Percentiles rank a stretch among this genome's conserved stretches.
Conservation (phyloP, 345 rosid genomes). For the Pistacia atlantica region DNA sequence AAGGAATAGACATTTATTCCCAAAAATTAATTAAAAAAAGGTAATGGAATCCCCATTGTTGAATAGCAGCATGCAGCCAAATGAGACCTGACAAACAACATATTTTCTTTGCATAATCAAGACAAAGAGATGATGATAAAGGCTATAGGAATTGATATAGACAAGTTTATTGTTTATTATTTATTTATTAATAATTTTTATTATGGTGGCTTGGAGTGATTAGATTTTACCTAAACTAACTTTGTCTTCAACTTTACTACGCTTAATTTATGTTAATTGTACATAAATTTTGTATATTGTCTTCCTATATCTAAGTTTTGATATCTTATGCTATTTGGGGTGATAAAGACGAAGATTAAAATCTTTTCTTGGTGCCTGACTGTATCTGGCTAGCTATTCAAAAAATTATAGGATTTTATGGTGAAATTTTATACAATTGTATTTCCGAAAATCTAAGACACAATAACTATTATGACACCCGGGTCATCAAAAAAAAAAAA, state of each 20-base stretch:
- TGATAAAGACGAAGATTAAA: not conserved
- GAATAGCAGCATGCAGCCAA: conserved; percentile 29
- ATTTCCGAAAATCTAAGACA: not conserved
- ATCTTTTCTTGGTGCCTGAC: not conserved
- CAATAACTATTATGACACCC: too few species aligned
- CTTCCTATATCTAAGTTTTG: not conserved
- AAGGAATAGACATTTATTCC: conserved; percentile 43
- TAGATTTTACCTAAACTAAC: conserved; percentile 23
- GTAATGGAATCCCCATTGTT: conserved; percentile 30
- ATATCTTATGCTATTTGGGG: not conserved
- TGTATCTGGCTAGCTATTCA: not conserved
- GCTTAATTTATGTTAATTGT: not conserved
- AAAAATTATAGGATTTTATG: too few species aligned
- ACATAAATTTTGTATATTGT: not conserved
- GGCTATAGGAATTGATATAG: conserved; percentile 22
- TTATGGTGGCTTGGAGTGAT: conserved; percentile 11
- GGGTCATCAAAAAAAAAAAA: too few species aligned
- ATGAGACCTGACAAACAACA: conserved; percentile 32
- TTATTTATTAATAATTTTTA: not conserved
- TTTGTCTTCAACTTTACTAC: conserved; percentile 7
- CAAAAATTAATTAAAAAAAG: conserved; percentile 10
- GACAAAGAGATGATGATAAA: conserved; percentile 41
- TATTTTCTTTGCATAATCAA: conserved; percentile 33
- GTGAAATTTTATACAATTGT: not conserved
- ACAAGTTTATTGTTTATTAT: not conserved